phyloP scores from a whole-genome alignment of 257 asterid species.

The Nicotiana otophora region DNA sequence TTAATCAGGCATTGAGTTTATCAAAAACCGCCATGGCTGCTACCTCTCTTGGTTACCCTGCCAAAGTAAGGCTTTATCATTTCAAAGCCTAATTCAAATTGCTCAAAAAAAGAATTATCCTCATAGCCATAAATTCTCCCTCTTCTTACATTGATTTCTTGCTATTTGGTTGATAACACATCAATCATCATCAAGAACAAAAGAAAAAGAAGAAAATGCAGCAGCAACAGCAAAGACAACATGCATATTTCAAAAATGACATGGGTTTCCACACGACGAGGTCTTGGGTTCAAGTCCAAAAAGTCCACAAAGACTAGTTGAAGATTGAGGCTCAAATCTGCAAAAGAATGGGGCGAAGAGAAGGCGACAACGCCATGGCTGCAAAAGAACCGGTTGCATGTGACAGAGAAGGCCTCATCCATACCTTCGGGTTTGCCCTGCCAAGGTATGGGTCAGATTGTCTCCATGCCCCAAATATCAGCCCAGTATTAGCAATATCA shows the following conservation, averaged over 20 bases:
- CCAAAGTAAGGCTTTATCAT: not conserved
- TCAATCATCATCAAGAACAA: too few species aligned
- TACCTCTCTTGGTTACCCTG: not conserved
- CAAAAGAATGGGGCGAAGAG: not conserved
- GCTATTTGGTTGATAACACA: not conserved
- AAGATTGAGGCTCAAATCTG: slow-evolving; percentile 8
- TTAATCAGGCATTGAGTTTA: not conserved
- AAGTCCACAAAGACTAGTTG: too few species aligned
- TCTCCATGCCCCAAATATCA: too few species aligned
- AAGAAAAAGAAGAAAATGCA: too few species aligned
- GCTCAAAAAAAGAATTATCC: not conserved
- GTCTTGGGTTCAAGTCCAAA: too few species aligned
- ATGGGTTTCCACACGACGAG: too few species aligned
- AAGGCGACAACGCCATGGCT: slow-evolving; percentile 10
- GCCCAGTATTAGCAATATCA: not conserved
- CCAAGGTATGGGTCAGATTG: too few species aligned
- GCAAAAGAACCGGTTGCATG: slow-evolving; percentile 6
- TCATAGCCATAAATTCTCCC: not conserved
- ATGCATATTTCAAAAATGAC: too few species aligned
- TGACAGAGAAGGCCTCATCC: not conserved
- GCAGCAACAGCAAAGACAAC: too few species aligned
- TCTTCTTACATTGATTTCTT: not conserved
- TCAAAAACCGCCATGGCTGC: not conserved
- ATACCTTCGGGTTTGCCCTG: not conserved
- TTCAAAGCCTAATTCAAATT: not conserved